Base-by-base conservation (phyloP, 1,284 basidiomycete genomes). In the Melampsora larici-populina region DNA sequence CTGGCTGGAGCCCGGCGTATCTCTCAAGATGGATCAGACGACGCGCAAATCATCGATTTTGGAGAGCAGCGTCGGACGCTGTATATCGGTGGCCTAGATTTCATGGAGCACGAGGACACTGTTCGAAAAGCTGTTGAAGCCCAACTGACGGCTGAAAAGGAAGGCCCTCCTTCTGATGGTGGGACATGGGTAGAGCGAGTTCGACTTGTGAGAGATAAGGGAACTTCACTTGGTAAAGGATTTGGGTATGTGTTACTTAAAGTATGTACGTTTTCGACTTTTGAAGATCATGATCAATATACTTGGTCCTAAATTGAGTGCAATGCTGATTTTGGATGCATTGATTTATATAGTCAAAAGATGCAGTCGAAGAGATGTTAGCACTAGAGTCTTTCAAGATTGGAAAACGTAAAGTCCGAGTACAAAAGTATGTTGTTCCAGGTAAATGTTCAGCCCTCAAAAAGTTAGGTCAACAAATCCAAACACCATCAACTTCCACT, bases 311-410 rank as follows among this genome's bases (percentile, higher is more conserved):
- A 26, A 48, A 36, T 26, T 68, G 11, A 24, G 21, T 29, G 21
- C 18, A 49, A 70, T 49, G 46, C 9, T 70, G 46, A 49, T 70
- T 55, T 24, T 36, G 17, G 48, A 31, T 21, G 21, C 3, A 9
- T 24, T 51, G 17, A 31, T 48, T 51, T 40, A 51, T 21, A 17
- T 8, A 77, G 75, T 69, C 66, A 24, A 40, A 49, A 40, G 67
- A 77, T 24, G 75, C 75, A 29, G 75, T 70, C 0, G 75, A 77
- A 33, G 75, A 77, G 69, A 77, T 77, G 75, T 29, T 77, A 17
- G 75, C 75, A 29, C 29, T 77, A 26, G 75, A 58, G 3, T 62
- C 64, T 40, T 77, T 77, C 46, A 77, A 63, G 48, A 70, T 77
- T 51, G 67, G 75, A 5, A 77, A 77, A 40, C 66, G 75, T 17